These are phyloP conservation scores for Stagonosporopsis chrysanthemi DNA, from an alignment of 2,329 filamentous ascomycete genomes.

Conservation along the genomic window DNA sequence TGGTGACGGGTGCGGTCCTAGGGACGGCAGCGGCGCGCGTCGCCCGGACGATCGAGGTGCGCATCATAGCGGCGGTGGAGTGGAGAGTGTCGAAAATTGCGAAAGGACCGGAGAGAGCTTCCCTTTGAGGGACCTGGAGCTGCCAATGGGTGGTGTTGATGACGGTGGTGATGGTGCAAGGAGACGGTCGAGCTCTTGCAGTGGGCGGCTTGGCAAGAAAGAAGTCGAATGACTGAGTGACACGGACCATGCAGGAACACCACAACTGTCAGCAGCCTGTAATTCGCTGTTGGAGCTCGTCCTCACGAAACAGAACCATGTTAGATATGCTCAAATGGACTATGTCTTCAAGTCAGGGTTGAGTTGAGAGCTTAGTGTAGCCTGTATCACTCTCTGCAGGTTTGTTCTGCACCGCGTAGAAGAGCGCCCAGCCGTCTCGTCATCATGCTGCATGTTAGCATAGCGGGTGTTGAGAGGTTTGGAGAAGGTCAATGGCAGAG, in stretches of 20 bases:
- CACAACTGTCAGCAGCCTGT: conserved; percentile 11
- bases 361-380: not conserved
- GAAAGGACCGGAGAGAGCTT: conserved; percentile 40
- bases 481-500: not conserved
- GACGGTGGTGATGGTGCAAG: conserved; percentile 40
- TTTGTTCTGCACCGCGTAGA: not conserved
- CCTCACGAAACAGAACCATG: not conserved
- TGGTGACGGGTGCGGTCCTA: conserved; percentile 47
- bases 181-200: conserved; percentile 25
- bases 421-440: not conserved
- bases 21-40: conserved; percentile 46
- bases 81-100: conserved; percentile 48
- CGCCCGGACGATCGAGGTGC: conserved; percentile 51
- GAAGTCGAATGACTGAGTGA: conserved; percentile 24
- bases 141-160: conserved; percentile 50
- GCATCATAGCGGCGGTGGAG: conserved; percentile 50
- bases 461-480: not conserved
- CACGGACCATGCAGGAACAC: conserved; percentile 12
- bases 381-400: not conserved
- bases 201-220: conserved; percentile 21
- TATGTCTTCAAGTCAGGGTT: too few relatives aligned
- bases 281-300: conserved; percentile 16
- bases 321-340: not conserved
- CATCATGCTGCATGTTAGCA: not conserved
- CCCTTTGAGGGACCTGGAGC: conserved; percentile 47